A percentile compares a stretch with the other conserved stretches of the same genome.
phyloP scores from a whole-genome alignment of 1,284 basidiomycete species.

The Ustilago shanxiensis region DNA sequence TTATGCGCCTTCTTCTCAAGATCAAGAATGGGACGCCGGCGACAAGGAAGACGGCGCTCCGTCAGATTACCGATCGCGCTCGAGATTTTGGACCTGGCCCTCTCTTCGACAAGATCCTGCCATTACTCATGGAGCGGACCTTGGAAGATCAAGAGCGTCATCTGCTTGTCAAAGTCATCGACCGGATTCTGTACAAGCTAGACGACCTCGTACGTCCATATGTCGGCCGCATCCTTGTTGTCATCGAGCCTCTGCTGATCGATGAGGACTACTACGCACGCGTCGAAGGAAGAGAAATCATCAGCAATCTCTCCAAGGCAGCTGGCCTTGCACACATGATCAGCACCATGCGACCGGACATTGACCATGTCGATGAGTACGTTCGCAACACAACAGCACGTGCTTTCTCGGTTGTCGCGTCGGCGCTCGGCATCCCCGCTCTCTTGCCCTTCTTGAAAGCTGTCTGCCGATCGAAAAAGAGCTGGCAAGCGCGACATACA shows the following conservation, averaged over 20 bases:
- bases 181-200: constrained; percentile 97
- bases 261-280: constrained; percentile 99
- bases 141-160: constrained; percentile 99
- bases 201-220: constrained; percentile 99
- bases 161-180: constrained; percentile 98
- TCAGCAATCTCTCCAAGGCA: constrained; percentile 97
- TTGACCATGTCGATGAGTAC: constrained; percentile 99
- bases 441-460: constrained; percentile 97
- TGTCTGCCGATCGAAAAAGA: constrained; percentile 98
- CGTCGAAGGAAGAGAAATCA: constrained; percentile 99
- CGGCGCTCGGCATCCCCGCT: constrained; percentile 96
- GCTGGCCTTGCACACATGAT: constrained; percentile 99
- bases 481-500: constrained; percentile 98
- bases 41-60: constrained; percentile 94
- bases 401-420: constrained; percentile 98
- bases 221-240: constrained; percentile 98
- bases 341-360: constrained; percentile 99
- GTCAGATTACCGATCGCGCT: constrained; percentile 99
- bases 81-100: constrained; percentile 98
- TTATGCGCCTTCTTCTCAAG: constrained; percentile 98
- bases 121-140: constrained; percentile 97
- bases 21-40: constrained; percentile 99
- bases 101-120: constrained; percentile 99
- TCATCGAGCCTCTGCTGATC: constrained; percentile 98
- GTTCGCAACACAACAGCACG: constrained; percentile 99